Evolutionary conservation across 345 rosid genomes (phyloP).

Genomic region (Geranium brycei): DNA sequence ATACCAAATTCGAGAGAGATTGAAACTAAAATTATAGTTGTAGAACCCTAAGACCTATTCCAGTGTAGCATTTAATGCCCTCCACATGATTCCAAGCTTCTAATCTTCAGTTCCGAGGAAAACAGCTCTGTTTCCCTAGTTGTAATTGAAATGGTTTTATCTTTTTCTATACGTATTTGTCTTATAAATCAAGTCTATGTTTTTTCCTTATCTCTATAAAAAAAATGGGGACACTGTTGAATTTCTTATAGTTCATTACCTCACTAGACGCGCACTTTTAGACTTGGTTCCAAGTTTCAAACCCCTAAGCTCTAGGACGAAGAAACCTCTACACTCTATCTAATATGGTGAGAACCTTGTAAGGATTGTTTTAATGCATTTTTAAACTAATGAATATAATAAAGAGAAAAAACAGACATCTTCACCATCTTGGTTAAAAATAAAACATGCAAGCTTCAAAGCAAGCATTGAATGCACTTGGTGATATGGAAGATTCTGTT

Average conservation of each 20-base stretch:
- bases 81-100: conserved; percentile 56
- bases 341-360: conserved; percentile 14
- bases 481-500: conserved; percentile 64
- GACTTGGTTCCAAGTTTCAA: conserved; percentile 13
- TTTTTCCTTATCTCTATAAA: background rate
- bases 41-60: conserved; percentile 29
- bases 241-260: conserved; percentile 6
- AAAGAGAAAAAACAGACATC: conserved; percentile 58
- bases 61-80: conserved; percentile 44
- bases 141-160: conserved; percentile 11
- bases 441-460: conserved; percentile 38
- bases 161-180: background rate
- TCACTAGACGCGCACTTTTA: conserved; percentile 12
- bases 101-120: conserved; percentile 32
- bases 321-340: background rate
- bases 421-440: conserved; percentile 33
- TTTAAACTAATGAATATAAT: conserved; percentile 7
- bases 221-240: conserved; percentile 8
- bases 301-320: conserved; percentile 19
- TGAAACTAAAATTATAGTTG: conserved; percentile 20
- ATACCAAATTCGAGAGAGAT: conserved; percentile 25
- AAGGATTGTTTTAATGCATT: conserved; percentile 2
- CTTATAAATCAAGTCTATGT: conserved; percentile 8
- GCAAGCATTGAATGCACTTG: conserved; percentile 45
- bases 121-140: conserved; percentile 25